Evolutionary conservation across 23 red algal species (phyloP).

Genomic region (Agarophyton chilense): DNA sequence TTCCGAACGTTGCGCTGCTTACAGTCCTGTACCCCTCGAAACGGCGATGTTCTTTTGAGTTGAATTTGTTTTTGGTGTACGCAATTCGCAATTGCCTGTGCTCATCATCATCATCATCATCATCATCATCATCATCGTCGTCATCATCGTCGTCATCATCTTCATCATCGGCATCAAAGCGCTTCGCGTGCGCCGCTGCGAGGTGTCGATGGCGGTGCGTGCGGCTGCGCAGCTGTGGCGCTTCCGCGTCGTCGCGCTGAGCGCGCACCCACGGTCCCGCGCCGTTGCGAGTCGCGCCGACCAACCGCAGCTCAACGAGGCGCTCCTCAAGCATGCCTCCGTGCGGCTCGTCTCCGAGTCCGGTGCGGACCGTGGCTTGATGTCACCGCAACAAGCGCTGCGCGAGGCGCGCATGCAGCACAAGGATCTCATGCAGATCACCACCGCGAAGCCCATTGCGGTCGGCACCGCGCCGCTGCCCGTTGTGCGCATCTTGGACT

Average conservation of each 20-base stretch:
- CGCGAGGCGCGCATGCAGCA: neutral
- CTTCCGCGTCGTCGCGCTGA: neutral
- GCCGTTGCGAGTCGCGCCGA: neutral
- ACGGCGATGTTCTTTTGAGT: too few relatives aligned
- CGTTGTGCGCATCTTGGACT: constrained; percentile 53
- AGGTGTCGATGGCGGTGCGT: constrained; percentile 2
- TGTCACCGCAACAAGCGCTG: constrained; percentile 16
- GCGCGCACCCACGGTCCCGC: neutral
- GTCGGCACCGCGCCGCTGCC: neutral
- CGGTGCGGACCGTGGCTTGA: constrained; percentile 30
- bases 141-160: too few relatives aligned
- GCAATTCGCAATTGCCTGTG: too few relatives aligned
- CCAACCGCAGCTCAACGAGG: constrained; percentile 30
- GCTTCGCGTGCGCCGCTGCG: too few relatives aligned
- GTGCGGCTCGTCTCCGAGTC: constrained; percentile 67
- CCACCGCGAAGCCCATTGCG: neutral
- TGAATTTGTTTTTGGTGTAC: too few relatives aligned
- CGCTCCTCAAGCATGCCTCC: constrained; percentile 1
- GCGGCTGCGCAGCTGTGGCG: neutral
- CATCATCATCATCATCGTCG: too few relatives aligned
- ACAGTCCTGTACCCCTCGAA: too few relatives aligned
- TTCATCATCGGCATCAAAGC: too few relatives aligned
- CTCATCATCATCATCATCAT: too few relatives aligned
- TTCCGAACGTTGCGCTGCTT: too few relatives aligned
- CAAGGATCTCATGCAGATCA: constrained; percentile 49